phyloP scores from a whole-genome alignment of 306 rosid species.

The Sicyos baderoa region DNA sequence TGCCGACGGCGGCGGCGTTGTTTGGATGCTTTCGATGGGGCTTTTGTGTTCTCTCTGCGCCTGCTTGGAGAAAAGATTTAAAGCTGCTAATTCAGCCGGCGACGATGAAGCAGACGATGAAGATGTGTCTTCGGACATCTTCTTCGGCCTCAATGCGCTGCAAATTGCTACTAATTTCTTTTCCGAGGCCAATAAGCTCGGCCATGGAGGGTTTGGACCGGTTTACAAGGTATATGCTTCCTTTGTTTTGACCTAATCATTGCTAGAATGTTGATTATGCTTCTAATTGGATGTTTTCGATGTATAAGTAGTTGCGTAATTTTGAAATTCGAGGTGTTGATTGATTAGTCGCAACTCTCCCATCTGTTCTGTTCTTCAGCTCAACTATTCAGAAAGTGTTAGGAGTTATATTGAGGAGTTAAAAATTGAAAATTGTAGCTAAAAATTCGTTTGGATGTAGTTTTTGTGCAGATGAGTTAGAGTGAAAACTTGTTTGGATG shows the following conservation, averaged over 20 bases:
- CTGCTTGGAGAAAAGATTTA: conserved; percentile 31
- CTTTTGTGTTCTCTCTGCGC: conserved; percentile 27
- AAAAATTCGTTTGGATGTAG: too few species aligned
- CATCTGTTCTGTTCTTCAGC: neutral
- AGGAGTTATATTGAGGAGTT: too few species aligned
- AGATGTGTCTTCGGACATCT: conserved; percentile 30
- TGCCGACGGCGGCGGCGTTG: neutral
- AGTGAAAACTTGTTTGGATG: too few species aligned
- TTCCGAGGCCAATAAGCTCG: conserved; percentile 60
- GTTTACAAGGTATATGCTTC: conserved; percentile 60
- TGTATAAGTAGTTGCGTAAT: neutral
- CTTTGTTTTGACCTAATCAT: too few species aligned
- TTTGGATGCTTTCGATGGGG: conserved; percentile 35
- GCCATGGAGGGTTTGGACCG: conserved; percentile 94
- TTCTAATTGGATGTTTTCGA: neutral
- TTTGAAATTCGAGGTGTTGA: neutral
- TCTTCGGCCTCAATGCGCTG: conserved; percentile 47
- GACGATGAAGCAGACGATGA: conserved; percentile 24
- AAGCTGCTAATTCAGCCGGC: conserved; percentile 15
- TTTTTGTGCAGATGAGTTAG: too few species aligned
- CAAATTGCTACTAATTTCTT: conserved; percentile 73
- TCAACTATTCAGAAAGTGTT: neutral
- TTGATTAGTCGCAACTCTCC: neutral
- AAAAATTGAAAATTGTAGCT: too few species aligned
- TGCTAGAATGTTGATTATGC: neutral